A percentile compares a stretch with the other conserved stretches of the same genome.
Evolutionary conservation across 441 rosid species (phyloP).

Genomic region (Mallotus japonicus): DNA sequence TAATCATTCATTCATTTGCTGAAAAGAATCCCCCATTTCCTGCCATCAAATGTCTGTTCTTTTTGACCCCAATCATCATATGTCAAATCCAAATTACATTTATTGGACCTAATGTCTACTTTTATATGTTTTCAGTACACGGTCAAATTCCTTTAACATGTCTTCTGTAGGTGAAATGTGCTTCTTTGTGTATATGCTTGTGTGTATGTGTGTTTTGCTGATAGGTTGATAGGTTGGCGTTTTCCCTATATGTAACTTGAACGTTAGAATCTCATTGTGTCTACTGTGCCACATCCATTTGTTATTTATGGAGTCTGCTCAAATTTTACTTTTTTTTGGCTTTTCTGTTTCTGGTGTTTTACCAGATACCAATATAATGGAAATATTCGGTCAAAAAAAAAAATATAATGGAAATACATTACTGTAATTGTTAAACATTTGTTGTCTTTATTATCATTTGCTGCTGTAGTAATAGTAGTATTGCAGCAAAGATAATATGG

Average conservation of each 20-base stretch:
- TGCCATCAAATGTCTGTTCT: no score
- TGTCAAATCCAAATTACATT: no score
- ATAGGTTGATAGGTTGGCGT: no score
- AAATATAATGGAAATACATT: background rate
- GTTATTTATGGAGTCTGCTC: background rate
- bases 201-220: background rate
- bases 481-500: constrained; percentile 2
- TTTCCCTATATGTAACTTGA: background rate
- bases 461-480: background rate
- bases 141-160: no score
- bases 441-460: background rate
- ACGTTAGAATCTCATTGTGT: background rate
- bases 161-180: no score
- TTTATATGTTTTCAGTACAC: no score
- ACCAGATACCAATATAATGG: background rate
- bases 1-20: no score
- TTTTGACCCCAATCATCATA: no score
- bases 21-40: no score
- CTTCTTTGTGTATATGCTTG: background rate
- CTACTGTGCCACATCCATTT: background rate
- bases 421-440: background rate
- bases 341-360: background rate
- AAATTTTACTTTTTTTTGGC: background rate
- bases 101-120: no score
- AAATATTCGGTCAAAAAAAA: no score